Conservation (phyloP, 768 basidiomycete species). For the Pluteus cervinus region DNA sequence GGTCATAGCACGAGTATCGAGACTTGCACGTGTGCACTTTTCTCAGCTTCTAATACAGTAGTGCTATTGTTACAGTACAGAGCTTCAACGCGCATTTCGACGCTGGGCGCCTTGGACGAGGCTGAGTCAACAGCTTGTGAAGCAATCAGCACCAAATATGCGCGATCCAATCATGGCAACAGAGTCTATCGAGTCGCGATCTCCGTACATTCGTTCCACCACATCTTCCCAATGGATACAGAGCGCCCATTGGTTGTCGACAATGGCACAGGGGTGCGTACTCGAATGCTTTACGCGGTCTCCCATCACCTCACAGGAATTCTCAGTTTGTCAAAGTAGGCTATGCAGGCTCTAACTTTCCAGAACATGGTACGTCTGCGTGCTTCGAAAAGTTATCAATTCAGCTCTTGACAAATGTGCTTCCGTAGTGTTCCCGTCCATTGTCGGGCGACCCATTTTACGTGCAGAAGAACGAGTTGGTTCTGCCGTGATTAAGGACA, state of each 20-base stretch:
- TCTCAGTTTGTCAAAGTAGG: conserved; percentile 93
- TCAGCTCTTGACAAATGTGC: background rate
- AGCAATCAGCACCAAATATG: no score
- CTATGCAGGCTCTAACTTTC: conserved; percentile 91
- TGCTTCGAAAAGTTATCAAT: conserved; percentile 1
- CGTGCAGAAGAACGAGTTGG: conserved; percentile 96
- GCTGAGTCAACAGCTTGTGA: no score
- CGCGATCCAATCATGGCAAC: no score
- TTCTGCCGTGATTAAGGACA: conserved; percentile 83
- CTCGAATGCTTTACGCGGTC: background rate
- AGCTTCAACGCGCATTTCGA: no score
- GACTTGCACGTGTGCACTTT: no score
- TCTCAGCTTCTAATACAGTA: no score
- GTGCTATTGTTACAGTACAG: no score
- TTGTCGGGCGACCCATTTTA: conserved; percentile 94
- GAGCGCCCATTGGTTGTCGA: conserved; percentile 71
- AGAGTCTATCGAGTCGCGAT: no score
- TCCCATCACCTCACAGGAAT: conserved; percentile 9
- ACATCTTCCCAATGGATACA: no score
- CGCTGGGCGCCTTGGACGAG: no score
- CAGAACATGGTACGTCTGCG: conserved; percentile 68
- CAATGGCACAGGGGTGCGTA: conserved; percentile 81
- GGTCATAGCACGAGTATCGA: no score
- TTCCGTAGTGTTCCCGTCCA: conserved; percentile 83
- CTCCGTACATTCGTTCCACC: no score